These are phyloP conservation scores for Chaetomidium leptoderma DNA, from an alignment of 495 filamentous ascomycete genomes.

Conservation along the genomic window DNA sequence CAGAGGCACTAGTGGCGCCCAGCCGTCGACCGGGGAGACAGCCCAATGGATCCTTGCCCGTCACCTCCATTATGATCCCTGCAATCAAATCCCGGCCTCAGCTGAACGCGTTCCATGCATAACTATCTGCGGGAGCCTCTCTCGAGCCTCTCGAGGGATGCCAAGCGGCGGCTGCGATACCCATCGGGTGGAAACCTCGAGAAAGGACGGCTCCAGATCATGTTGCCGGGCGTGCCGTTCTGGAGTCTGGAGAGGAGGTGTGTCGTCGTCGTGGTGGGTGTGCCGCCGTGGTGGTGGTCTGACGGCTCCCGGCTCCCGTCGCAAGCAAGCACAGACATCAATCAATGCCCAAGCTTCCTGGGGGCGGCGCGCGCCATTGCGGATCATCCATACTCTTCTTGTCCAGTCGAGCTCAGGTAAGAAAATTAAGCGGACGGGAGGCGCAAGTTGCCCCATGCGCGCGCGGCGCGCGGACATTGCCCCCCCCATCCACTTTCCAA, in stretches of 20 bases:
- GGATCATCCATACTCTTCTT: slow-evolving; percentile 14
- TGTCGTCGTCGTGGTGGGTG: no score
- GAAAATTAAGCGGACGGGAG: slow-evolving; percentile 24
- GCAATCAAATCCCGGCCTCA: slow-evolving; percentile 15
- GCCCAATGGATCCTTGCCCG: not conserved
- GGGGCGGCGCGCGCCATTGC: slow-evolving; percentile 15
- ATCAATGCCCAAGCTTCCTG: slow-evolving; percentile 6
- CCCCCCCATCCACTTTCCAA: not conserved
- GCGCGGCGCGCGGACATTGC: slow-evolving; percentile 10
- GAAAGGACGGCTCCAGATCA: no score
- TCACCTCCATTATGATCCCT: slow-evolving; percentile 3
- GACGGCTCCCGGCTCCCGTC: not conserved
- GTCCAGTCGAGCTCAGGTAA: slow-evolving; percentile 2
- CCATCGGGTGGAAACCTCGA: no score
- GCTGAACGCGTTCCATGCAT: slow-evolving; percentile 7
- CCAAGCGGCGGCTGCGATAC: no score
- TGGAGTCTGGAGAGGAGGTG: no score
- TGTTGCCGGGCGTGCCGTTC: not conserved
- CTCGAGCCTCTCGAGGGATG: not conserved
- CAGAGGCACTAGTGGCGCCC: slow-evolving; percentile 28
- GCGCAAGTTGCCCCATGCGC: slow-evolving; percentile 25
- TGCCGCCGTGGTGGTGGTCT: no score
- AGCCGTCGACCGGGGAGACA: not conserved
- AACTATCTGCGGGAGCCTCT: no score
- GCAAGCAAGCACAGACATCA: not conserved